Conservation (phyloP, 768 basidiomycete species). For the Suillus tomentosus region DNA sequence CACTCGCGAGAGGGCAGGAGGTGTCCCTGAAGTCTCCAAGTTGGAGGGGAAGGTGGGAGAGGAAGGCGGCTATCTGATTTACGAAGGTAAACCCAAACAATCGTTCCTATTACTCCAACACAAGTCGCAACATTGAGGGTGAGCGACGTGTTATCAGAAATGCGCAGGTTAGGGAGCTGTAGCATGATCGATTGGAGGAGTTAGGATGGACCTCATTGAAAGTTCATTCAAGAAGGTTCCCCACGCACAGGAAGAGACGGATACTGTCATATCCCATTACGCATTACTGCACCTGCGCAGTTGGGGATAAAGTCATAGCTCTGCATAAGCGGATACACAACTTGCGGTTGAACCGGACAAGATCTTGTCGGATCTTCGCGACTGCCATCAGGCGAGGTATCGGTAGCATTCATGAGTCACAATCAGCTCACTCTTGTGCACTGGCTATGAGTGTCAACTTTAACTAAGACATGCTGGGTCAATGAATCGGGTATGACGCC, state of each 20-base stretch:
- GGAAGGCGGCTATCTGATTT: neutral
- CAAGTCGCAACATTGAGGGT: neutral
- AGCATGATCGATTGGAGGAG: neutral
- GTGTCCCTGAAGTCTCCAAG: neutral
- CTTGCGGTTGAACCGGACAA: neutral
- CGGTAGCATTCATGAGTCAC: neutral
- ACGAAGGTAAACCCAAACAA: neutral
- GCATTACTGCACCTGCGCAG: neutral
- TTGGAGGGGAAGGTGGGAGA: neutral
- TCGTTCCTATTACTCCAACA: neutral
- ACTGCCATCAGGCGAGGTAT: too few species aligned
- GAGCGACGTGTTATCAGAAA: neutral
- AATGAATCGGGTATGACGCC: neutral
- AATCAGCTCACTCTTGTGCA: too few species aligned
- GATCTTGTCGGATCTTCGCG: too few species aligned
- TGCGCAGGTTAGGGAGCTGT: neutral
- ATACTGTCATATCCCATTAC: neutral
- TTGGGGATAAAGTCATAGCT: too few species aligned
- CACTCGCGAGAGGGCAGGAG: neutral
- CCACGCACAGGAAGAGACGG: neutral
- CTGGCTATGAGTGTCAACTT: too few species aligned
- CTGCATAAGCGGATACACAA: neutral
- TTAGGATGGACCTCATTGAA: neutral
- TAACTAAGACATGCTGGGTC: neutral
- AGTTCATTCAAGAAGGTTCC: neutral